Evolutionary conservation across 306 rosid genomes (phyloP), one percentile per base, ranked within the genome.

Genomic region (Erythrophleum fordii): DNA sequence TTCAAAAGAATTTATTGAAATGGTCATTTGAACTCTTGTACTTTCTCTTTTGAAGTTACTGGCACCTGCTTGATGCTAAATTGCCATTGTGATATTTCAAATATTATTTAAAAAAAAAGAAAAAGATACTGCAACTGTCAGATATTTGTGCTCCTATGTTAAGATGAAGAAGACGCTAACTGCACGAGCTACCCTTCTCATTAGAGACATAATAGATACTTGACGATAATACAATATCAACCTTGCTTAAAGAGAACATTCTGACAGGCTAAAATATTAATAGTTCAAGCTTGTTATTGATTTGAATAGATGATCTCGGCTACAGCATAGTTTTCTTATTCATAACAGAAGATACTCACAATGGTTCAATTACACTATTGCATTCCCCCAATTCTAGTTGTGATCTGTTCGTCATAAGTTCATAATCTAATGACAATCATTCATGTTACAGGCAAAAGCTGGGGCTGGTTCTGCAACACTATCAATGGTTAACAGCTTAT

Each of bases 381-480:
- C 34, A 34, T 17, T 20, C 45, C 25, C 12, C 6, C 39, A 2
- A 6, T 60, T 42, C 23, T 71, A 42, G 49, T 23, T 76, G 68
- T 58, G 67, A 29, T 31, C 60, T 55, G 60, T 83, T 81, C 42
- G 25, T 25, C 11, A 74, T 59, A 69, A 45, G 51, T 34, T 59
- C 37, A 23, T 76, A 82, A 69, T 66, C 72, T 75, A 87, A 82
- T 71, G 12, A 45, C 56, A 74, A 64, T 39, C 41, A 68, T 37
- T 28, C 73, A 83, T 69, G 79, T 72, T 83, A 79, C 90, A 96
- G 97, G 98, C 99, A 65, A 96, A 96, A 85, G 97, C 94, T 72
- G 98, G 99, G 71, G 82, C 98, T 83, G 97, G 99, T 82, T 93
- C 98, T 11, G 97, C 99, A 69, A 93, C 98, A 72, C 87, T 96